Evolutionary conservation across 306 rosid genomes (phyloP), one percentile per base, ranked within the genome.

Genomic region (Glycine soja): DNA sequence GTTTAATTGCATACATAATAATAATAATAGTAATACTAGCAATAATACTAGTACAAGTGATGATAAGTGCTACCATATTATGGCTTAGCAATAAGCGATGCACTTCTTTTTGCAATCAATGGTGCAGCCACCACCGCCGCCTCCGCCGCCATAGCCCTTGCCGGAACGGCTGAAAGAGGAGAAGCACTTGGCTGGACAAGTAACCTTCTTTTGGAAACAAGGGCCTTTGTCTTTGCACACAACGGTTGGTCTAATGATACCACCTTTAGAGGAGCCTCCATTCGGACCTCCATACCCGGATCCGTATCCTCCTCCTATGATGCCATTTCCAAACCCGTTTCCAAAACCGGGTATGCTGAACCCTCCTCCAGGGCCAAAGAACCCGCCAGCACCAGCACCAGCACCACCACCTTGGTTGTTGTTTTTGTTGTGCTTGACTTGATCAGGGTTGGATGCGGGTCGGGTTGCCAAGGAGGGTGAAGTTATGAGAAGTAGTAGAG

Each of bases 71-170:
- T 24, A 77, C 59, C 65, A 18, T 7, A 38, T 0, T 14, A 43
- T 45, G 48, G 48, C 56, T 88, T 78, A 94, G 63, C 99, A 95
- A 68, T 78, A 93, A 62, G 93, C 98, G 52, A 10, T 78, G 64
- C 99, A 95, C 57, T 89, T 95, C 80, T 90, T 91, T 75, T 89
- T 85, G 90, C 99, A 95, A 68, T 95, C 98, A 56, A 95, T 88
- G 82, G 93, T 90, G 85, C 99, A 95, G 19, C 99, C 93, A 0
- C 99, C 99, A 2, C 99, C 98, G 0, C 99, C 99, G 0, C 99
- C 99, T 0, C 99, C 99, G 2, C 83, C 86, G 0, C 99, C 99
- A 53, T 78, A 89, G 0, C 98, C 99, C 90, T 93, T 95, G 61
- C 99, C 98, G 9, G 99, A 89, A 30, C 83, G 88, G 87, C 92